Evolutionary conservation across 179 eudicot genomes (phyloP).

Genomic region (Spinacia oleracea): DNA sequence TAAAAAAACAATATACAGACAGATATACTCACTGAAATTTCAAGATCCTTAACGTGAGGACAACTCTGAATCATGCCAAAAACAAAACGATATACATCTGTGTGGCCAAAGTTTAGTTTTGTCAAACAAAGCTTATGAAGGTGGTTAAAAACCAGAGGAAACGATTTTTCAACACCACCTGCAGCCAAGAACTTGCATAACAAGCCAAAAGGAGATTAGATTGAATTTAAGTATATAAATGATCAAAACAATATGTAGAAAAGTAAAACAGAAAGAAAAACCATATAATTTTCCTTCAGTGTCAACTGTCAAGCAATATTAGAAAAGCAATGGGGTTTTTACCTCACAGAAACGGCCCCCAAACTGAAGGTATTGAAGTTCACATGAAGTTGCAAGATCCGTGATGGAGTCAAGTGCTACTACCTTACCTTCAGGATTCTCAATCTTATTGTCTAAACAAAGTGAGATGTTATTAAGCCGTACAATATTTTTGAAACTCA

Average conservation of each 20-base stretch:
- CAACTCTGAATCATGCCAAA: neutral
- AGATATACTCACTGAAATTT: conserved; percentile 7
- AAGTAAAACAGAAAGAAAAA: neutral
- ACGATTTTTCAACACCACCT: neutral
- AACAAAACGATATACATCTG: neutral
- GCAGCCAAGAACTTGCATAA: neutral
- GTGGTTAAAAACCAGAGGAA: neutral
- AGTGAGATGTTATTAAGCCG: neutral
- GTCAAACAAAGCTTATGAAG: neutral
- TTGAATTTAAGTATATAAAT: neutral
- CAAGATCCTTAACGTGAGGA: conserved; percentile 2
- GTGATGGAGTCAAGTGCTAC: neutral
- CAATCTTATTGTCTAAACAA: neutral
- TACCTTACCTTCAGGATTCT: too few species aligned
- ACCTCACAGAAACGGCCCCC: neutral
- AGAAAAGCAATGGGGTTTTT: neutral
- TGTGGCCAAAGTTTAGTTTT: neutral
- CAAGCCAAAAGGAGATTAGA: neutral
- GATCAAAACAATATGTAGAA: neutral
- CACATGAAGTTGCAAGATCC: conserved; percentile 1
- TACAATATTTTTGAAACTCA: neutral
- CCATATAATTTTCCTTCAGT: neutral
- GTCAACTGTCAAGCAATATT: neutral
- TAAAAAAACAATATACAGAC: neutral
- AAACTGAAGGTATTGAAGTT: conserved; percentile 6